phyloP scores from a whole-genome alignment of 768 basidiomycete species.

The Psilocybe sp. region DNA sequence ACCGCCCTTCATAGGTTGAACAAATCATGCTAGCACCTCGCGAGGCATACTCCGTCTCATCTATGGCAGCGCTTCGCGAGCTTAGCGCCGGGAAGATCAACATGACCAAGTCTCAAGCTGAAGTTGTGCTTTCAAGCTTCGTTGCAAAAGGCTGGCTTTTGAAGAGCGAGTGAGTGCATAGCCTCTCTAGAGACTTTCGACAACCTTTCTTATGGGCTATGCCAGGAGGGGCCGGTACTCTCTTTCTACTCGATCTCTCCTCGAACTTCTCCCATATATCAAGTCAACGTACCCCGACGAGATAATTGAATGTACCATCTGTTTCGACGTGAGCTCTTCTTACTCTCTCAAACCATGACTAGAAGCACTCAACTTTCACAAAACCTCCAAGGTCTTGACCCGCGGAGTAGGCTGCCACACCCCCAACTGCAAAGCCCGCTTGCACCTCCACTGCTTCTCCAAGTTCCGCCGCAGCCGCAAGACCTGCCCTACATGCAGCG shows the following conservation, averaged over 20 bases:
- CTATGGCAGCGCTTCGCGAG: slow-evolving; percentile 74
- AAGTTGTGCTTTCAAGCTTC: slow-evolving; percentile 71
- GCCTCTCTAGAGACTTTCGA: slow-evolving; percentile 1
- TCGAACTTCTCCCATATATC: slow-evolving; percentile 75
- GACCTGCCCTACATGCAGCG: slow-evolving; percentile 55
- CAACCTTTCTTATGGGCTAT: not conserved
- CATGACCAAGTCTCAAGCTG: slow-evolving; percentile 75
- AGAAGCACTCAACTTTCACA: not conserved
- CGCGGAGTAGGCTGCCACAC: slow-evolving; percentile 63
- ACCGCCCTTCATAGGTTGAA: slow-evolving; percentile 56
- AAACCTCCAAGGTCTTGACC: slow-evolving; percentile 53
- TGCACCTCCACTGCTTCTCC: slow-evolving; percentile 67
- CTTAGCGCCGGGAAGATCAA: slow-evolving; percentile 55
- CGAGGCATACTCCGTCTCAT: slow-evolving; percentile 74
- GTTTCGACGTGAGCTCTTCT: slow-evolving; percentile 53
- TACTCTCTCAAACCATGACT: not conserved
- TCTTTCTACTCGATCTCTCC: slow-evolving; percentile 67
- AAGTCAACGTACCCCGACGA: slow-evolving; percentile 72
- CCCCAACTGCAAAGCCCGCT: slow-evolving; percentile 55
- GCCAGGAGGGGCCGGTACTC: slow-evolving; percentile 69
- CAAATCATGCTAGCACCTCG: slow-evolving; percentile 82
- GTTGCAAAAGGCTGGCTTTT: slow-evolving; percentile 80
- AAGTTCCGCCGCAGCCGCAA: slow-evolving; percentile 38
- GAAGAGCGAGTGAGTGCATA: slow-evolving; percentile 62
- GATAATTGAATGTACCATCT: slow-evolving; percentile 68